Evolutionary conservation across 345 rosid species (phyloP), one percentile per base, ranked within the genome.

Genomic region (Camelina sativa): DNA sequence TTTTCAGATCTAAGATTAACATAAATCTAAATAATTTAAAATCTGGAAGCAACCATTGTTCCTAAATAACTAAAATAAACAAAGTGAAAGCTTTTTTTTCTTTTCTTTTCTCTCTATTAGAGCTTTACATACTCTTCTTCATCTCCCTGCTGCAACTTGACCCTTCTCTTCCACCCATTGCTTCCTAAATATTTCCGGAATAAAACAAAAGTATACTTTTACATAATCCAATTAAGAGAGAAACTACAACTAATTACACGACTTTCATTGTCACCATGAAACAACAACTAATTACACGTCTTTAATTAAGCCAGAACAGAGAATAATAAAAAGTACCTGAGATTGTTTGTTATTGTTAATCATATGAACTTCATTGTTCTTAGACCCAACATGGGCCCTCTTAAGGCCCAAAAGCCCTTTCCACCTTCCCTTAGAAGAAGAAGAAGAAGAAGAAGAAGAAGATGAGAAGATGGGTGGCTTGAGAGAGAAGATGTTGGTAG

Each of bases 331-430:
- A 58, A 58, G 65, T 65, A 77, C 80, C 80, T 77, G 73, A 65
- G 83, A 80, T 80, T 76, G 81, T 75, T 76, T 85, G 61, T 59
- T 28, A 28, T 28, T 75, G 44, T 80, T 71, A 72, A 57, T 64
- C 73, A 72, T 75, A 20, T 81, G 87, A 56, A 55, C 65, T 22
- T 86, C 87, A 74, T 77, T 77, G 70, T 82, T 89, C 87, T 88
- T 93, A 65, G 97, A 84, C 38, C 87, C 93, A 74, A 77, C 69
- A 81, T 92, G 89, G 77, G 81, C 75, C 81, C 86, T 91, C 78
- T 82, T 91, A 13, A 88, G 88, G 65, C 97, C 93, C 62, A 93
- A 68, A 76, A 93, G 76, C 12, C 96, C 98, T 41, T 82, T 93
- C 98, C 98, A 93, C 79, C 89, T 86, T 44, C 80, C 80, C 46